Evolutionary conservation across 768 basidiomycete species (phyloP), one percentile per base, ranked within the genome.

Genomic region (Exsudoporus frostii): DNA sequence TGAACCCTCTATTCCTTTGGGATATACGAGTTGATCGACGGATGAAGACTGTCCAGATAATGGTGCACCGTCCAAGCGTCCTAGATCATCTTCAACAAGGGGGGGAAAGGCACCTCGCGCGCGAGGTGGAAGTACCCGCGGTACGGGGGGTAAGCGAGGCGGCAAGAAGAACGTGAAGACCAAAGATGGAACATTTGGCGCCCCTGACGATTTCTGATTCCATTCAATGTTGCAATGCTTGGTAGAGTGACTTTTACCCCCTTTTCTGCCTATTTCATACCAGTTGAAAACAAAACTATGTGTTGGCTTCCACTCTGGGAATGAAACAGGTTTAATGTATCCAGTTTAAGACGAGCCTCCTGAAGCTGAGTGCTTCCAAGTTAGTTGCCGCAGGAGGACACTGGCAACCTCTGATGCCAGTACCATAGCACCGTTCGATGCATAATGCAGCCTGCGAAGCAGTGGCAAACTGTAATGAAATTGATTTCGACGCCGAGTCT

Each of bases 111-210:
- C 62, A 33, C n/a, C 70, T 19, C 66, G 66, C 9, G 42, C 55
- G 3, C 65, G 66, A 34, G 62, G 62, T 22, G 65, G 65, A 48
- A 46, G 54, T 19, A 50, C 57, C 22, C 63, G 66, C 5, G 43
- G 50, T 41, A 55, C 58, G 2, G 63, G 63, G 11, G 53, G 51
- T 10, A 72, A 64, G 27, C 56, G 63, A 46, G 67, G 61, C 19
- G 19, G 48, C 14, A 72, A 69, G 54, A 67, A 59, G 38, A 70
- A 54, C 17, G 34, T 48, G n/a, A 72, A 64, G 49, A 72, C 70
- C 17, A 70, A 72, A 42, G 45, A 63, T 32, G 70, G 70, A n/a
- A 65, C 50, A 17, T 70, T 70, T 49, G 70, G 69, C 20, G 66
- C 65, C 40, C 69, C 69, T 7, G 69, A 72, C 34, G 69, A 61